Conservation (phyloP, 2,329 filamentous ascomycete genomes). For the Westerdykella sp. region DNA sequence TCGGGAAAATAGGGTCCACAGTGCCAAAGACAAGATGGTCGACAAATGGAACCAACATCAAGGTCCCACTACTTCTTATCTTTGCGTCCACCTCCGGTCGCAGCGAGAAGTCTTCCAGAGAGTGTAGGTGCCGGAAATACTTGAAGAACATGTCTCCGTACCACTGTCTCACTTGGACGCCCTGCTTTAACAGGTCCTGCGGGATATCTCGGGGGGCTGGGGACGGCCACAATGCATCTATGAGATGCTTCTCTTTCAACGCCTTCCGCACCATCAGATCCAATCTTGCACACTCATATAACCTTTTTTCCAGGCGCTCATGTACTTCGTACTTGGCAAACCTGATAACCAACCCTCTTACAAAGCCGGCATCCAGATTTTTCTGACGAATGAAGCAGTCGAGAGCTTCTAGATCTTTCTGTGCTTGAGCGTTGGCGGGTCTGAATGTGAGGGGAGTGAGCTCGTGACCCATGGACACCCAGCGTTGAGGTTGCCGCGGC, state of each 20-base stretch:
- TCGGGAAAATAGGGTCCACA: conserved; percentile 31
- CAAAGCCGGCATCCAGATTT: conserved; percentile 28
- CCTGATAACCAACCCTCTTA: conserved; percentile 28
- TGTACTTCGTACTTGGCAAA: conserved; percentile 32
- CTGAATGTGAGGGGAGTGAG: conserved; percentile 22
- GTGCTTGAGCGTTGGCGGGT: conserved; percentile 33
- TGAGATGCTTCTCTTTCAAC: conserved; percentile 35
- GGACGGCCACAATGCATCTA: conserved; percentile 32
- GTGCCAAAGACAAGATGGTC: conserved; percentile 30
- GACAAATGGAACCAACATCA: conserved; percentile 32
- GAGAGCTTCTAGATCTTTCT: conserved; percentile 32
- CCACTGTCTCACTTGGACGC: conserved; percentile 30
- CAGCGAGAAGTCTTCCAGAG: conserved; percentile 27
- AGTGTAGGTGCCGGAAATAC: conserved; percentile 29
- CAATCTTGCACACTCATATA: conserved; percentile 27
- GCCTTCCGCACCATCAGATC: conserved; percentile 35
- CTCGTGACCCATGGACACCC: conserved; percentile 32
- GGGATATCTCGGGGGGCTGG: conserved; percentile 23
- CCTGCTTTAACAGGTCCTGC: conserved; percentile 26
- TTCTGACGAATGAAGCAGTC: conserved; percentile 28
- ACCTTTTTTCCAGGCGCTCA: conserved; percentile 33
- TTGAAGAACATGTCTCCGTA: conserved; percentile 36
- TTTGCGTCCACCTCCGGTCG: conserved; percentile 26
- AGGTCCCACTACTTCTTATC: conserved; percentile 24
- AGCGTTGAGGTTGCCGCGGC: conserved; percentile 25